These are phyloP conservation scores for Plasmopara viticola DNA, from an alignment of 352 stramenopile genomes.

Conservation along the genomic window DNA sequence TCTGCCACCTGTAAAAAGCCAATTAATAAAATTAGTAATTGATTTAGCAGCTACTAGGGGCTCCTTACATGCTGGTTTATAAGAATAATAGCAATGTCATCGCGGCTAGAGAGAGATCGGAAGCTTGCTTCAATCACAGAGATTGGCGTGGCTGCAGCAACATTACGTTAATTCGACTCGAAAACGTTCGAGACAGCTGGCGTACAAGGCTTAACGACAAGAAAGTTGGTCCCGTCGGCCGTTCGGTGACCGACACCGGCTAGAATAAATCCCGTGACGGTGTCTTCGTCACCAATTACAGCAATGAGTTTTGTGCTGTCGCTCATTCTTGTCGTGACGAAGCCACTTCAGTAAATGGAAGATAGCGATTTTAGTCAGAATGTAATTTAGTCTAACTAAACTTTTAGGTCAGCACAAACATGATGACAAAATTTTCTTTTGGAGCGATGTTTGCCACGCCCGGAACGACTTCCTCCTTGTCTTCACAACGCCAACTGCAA, in stretches of 20 bases:
- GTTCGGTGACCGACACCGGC: constrained; percentile 94
- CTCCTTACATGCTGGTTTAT: constrained; percentile 96
- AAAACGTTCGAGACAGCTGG: constrained; percentile 14
- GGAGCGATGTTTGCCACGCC: constrained; percentile 18
- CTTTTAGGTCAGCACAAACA: constrained; percentile 13
- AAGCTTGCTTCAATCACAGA: constrained; percentile 91
- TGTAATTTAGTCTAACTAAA: constrained; percentile 5
- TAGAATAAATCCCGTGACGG: constrained; percentile 97
- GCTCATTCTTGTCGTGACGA: constrained; percentile 40
- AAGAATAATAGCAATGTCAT: constrained; percentile 98
- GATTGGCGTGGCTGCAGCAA: constrained; percentile 71
- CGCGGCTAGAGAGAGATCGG: constrained; percentile 86
- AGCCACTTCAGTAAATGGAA: constrained; percentile 10
- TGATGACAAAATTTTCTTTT: constrained; percentile 10
- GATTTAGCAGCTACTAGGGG: background rate
- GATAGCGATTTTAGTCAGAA: constrained; percentile 5
- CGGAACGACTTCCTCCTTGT: constrained; percentile 18
- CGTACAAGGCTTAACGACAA: constrained; percentile 93
- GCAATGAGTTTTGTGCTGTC: constrained; percentile 82
- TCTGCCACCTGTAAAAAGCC: constrained; percentile 82
- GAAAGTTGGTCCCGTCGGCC: constrained; percentile 93
- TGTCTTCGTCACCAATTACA: constrained; percentile 93
- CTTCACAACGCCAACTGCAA: constrained; percentile 52
- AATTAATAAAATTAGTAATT: background rate
- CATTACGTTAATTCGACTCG: background rate